Percentiles rank a stretch among this genome's conserved stretches.
These are phyloP conservation scores for Phialocephala sp. DNA, from an alignment of 2,329 filamentous ascomycete genomes.

Conservation along the genomic window DNA sequence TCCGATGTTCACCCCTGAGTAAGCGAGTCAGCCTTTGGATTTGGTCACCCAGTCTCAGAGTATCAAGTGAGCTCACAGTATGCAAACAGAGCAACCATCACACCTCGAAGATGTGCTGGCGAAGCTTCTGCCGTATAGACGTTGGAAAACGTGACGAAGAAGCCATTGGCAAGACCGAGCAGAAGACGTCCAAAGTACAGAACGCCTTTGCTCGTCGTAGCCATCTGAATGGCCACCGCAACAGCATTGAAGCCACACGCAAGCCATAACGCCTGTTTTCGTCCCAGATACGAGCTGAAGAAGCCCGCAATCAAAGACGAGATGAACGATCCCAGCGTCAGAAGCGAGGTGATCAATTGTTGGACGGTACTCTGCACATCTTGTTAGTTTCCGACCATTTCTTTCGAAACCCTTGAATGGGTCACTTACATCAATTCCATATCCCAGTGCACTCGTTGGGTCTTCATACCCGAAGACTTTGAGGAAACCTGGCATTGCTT, in stretches of 20 bases:
- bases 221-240: constrained; percentile 52
- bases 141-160: constrained; percentile 54
- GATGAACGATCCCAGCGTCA: constrained; percentile 54
- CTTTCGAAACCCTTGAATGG: too few species aligned
- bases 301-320: constrained; percentile 50
- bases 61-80: constrained; percentile 43
- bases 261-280: constrained; percentile 49
- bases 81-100: constrained; percentile 54
- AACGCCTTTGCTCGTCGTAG: constrained; percentile 47
- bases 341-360: constrained; percentile 55
- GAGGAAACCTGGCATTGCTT: constrained; percentile 58
- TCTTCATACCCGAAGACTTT: constrained; percentile 53
- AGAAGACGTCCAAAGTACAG: constrained; percentile 54
- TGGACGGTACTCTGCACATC: constrained; percentile 48
- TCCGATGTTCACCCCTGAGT: constrained; percentile 50
- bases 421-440: constrained; percentile 27
- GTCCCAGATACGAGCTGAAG: constrained; percentile 46
- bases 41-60: neutral
- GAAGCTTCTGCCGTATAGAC: constrained; percentile 55
- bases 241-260: constrained; percentile 51
- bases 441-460: constrained; percentile 25
- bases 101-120: constrained; percentile 52
- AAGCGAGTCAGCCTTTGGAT: neutral
- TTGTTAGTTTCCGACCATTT: neutral
- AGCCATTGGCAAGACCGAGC: constrained; percentile 51